Base-by-base conservation (phyloP, 208 protist genomes). In the Kentomonas sorsogonicus region DNA sequence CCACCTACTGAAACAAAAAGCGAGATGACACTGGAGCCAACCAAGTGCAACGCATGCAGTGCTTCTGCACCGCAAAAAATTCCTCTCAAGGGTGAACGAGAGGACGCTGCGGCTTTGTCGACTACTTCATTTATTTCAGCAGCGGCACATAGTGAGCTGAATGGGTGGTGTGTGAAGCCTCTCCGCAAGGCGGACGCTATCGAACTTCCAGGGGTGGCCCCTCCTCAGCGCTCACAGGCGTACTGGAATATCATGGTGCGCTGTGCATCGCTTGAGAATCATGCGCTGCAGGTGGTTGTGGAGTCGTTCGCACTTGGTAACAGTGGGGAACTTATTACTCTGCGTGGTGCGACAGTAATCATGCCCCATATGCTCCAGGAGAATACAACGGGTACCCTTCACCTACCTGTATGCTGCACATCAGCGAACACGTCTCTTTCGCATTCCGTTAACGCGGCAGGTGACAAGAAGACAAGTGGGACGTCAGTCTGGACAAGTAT, bases 21-120 rank as follows among this genome's bases (percentile, higher is more conserved):
- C 58, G 29, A 62, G 62, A 20, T 69, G 72, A 23, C 86, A 78
- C 78, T 90, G 83, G 41, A n/a, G n/a, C n/a, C n/a, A n/a, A n/a
- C n/a, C n/a, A n/a, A n/a, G 78, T 86, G 41, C 69, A 73, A 13
- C 75, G 72, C 0, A 38, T 86, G 51, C 70, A 61, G 20, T 46
- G 25, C 11, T 31, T 51, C 30, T 47, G 63, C 23, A 72, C 83
- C 10, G 55, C 86, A 2, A 50, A 40, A 15, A 40, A 40, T 9
- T 40, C 15, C 36, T 15, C 15, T 15, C 36, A 9, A 9, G 11
- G 36, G 15, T 40, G 43, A 76, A n/a, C n/a, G n/a, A n/a, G n/a
- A n/a, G n/a, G n/a, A n/a, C n/a, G n/a, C n/a, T n/a, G n/a, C n/a
- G n/a, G n/a, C n/a, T n/a, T n/a, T n/a, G n/a, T n/a, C n/a, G n/a